Percentiles rank a stretch among this genome's conserved stretches.
These are phyloP conservation scores for Coemansia sp. DNA, from an alignment of 192 early-diverging fungal genomes.

Conservation along the genomic window DNA sequence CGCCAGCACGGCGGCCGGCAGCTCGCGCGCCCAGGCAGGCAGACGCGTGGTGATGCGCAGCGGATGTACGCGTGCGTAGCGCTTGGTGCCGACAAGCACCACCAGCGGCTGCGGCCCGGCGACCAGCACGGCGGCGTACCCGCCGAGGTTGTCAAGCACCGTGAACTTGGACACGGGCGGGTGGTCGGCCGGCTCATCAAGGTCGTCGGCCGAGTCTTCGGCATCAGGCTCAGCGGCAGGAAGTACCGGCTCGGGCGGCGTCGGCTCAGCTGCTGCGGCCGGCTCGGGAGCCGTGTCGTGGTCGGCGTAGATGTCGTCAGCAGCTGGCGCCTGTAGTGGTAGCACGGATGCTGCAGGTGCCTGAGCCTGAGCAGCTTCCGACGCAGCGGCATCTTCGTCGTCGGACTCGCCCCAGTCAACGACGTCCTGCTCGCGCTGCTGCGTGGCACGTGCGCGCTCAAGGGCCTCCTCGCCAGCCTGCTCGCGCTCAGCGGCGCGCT, in stretches of 20 bases:
- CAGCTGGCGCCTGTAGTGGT: neutral
- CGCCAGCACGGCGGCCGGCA: conserved; percentile 14
- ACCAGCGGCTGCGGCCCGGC: conserved; percentile 26
- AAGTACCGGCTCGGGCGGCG: no score
- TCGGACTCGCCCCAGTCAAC: conserved; percentile 44
- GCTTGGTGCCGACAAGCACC: conserved; percentile 37
- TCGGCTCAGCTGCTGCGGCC: neutral
- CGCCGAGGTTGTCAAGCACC: conserved; percentile 37
- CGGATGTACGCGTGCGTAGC: conserved; percentile 46
- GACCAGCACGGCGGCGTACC: conserved; percentile 40
- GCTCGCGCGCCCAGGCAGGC: conserved; percentile 18
- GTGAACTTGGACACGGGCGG: conserved; percentile 28
- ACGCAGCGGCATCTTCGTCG: conserved; percentile 15
- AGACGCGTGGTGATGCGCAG: conserved; percentile 22
- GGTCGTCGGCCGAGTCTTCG: neutral
- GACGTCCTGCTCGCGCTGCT: conserved; percentile 28
- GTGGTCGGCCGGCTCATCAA: neutral
- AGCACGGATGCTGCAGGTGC: neutral
- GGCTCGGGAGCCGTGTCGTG: neutral
- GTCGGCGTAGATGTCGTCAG: conserved; percentile 21
- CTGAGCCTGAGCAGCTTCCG: neutral
- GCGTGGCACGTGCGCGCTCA: conserved; percentile 16
- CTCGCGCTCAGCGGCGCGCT: conserved; percentile 12
- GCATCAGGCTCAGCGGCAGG: neutral
- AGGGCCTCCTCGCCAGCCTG: conserved; percentile 9